phyloP scores from a whole-genome alignment of 768 basidiomycete species.

The Boletus eberwhitei region DNA sequence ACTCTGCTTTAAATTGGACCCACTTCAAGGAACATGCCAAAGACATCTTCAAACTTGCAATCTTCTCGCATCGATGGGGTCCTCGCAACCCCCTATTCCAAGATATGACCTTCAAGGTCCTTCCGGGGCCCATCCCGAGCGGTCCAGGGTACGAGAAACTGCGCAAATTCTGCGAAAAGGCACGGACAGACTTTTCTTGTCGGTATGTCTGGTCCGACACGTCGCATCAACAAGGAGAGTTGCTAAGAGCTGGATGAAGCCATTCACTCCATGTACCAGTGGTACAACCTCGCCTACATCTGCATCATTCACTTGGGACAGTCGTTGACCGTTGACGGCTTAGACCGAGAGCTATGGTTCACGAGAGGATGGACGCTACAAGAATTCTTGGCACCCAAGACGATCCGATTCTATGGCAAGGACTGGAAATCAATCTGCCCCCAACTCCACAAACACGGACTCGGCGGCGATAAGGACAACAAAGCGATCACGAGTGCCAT shows the following conservation, averaged over 20 bases:
- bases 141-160: slow-evolving; percentile 9
- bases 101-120: neutral
- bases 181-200: slow-evolving; percentile 3
- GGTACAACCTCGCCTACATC: slow-evolving; percentile 17
- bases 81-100: slow-evolving; percentile 4
- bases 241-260: slow-evolving; percentile 12
- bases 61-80: slow-evolving; percentile 11
- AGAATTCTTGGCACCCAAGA: slow-evolving; percentile 11
- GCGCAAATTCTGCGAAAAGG: slow-evolving; percentile 4
- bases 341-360: slow-evolving; percentile 13
- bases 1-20: too few relatives aligned
- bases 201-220: slow-evolving; percentile 14
- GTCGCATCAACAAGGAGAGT: slow-evolving; percentile 11
- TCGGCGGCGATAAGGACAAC: slow-evolving; percentile 6
- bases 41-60: slow-evolving; percentile 6
- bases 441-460: neutral
- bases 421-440: slow-evolving; percentile 10
- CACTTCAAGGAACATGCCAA: slow-evolving; percentile 3
- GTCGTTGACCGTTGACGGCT: slow-evolving; percentile 13
- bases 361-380: slow-evolving; percentile 13
- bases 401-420: slow-evolving; percentile 12
- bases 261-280: slow-evolving; percentile 12
- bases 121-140: neutral
- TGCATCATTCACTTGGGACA: slow-evolving; percentile 15
- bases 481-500: neutral